A percentile compares a stretch with the other conserved stretches of the same genome.
Conservation (phyloP, 139 green algal genomes). For the Asterochloris erici region DNA sequence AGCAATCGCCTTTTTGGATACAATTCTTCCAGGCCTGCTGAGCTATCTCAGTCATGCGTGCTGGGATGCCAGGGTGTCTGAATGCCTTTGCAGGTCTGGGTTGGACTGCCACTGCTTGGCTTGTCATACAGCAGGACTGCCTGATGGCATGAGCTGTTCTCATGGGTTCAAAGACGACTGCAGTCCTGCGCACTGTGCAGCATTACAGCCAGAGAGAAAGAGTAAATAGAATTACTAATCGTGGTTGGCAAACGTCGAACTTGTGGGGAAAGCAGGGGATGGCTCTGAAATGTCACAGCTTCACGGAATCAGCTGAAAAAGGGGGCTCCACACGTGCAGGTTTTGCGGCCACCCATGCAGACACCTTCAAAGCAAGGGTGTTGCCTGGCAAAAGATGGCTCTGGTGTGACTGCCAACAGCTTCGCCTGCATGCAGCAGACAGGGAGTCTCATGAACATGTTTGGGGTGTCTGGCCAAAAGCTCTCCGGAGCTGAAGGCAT, state of each 20-base stretch:
- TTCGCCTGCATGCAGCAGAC: slow-evolving; percentile 33
- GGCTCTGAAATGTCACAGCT: background rate
- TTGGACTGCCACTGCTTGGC: too few species aligned
- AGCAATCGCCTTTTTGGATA: slow-evolving; percentile 45
- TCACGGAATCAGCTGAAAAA: slow-evolving; percentile 64
- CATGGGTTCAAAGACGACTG: too few species aligned
- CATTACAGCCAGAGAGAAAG: too few species aligned
- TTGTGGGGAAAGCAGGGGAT: too few species aligned
- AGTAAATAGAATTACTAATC: too few species aligned
- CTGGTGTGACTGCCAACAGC: slow-evolving; percentile 52
- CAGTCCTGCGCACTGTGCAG: too few species aligned
- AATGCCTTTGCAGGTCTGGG: too few species aligned
- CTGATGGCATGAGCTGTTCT: too few species aligned
- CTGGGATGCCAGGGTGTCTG: too few species aligned
- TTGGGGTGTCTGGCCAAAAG: background rate
- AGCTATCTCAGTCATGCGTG: slow-evolving; percentile 4
- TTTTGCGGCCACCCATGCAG: slow-evolving; percentile 90
- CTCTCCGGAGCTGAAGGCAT: background rate
- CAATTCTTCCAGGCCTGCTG: slow-evolving; percentile 31
- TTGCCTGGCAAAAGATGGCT: slow-evolving; percentile 69
- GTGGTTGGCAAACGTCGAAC: too few species aligned
- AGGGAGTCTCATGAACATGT: background rate
- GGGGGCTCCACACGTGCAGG: slow-evolving; percentile 76
- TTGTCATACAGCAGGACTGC: too few species aligned
- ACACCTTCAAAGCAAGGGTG: slow-evolving; percentile 81